These are phyloP conservation scores for Gnomoniopsis smithogilvyi DNA, from an alignment of 2,329 filamentous ascomycete species.

Conservation along the genomic window DNA sequence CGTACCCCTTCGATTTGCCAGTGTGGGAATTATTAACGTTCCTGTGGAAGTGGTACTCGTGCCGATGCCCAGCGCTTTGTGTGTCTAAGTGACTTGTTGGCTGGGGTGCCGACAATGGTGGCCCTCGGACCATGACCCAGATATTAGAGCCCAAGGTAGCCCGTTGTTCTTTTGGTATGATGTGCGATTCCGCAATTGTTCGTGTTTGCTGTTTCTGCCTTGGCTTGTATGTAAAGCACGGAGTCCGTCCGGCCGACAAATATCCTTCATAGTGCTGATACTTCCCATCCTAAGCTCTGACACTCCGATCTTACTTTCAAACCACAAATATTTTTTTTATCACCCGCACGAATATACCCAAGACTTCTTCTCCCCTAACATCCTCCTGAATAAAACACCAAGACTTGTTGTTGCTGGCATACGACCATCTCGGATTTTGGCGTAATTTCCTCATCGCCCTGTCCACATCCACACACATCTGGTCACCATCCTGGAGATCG, in stretches of 20 bases:
- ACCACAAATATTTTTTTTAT: neutral
- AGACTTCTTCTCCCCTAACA: neutral
- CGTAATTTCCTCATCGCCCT: neutral
- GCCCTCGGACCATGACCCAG: neutral
- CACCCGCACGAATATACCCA: neutral
- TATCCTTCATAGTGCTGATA: neutral
- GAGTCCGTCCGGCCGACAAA: conserved; percentile 9
- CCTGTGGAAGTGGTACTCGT: neutral
- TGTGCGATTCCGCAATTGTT: conserved; percentile 6
- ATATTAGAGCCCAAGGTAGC: conserved; percentile 11
- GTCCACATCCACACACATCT: neutral
- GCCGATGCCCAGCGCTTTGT: neutral
- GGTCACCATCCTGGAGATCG: neutral
- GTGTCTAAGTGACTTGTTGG: neutral
- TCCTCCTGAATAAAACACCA: neutral
- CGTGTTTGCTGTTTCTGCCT: neutral
- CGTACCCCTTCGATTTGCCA: neutral
- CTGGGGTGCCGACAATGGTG: neutral
- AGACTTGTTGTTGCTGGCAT: neutral
- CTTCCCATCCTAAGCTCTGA: neutral
- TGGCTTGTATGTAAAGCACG: conserved; percentile 8
- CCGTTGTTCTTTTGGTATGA: conserved; percentile 8
- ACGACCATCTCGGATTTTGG: neutral
- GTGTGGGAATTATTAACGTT: neutral
- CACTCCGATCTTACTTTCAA: neutral